These are phyloP conservation scores for Erodium maritimum DNA, from an alignment of 345 rosid species.

Conservation along the genomic window DNA sequence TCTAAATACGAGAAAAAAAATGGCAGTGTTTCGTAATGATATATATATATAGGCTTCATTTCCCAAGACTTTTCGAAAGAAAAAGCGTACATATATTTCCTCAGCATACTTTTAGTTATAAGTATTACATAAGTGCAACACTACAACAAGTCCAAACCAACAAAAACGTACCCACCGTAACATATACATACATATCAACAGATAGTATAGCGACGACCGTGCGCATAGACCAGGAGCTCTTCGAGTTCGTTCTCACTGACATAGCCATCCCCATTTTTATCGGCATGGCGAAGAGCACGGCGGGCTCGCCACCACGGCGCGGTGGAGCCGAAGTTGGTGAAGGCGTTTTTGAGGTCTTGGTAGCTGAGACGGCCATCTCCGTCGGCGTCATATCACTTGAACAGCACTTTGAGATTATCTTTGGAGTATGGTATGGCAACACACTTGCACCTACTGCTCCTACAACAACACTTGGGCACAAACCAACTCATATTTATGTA, in stretches of 20 bases:
- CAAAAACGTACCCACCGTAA: background rate
- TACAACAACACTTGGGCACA: no score
- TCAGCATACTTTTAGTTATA: no score
- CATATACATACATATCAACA: background rate
- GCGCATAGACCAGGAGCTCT: background rate
- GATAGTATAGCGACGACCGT: no score
- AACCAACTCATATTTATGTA: no score
- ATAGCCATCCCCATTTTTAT: background rate
- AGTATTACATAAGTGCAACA: background rate
- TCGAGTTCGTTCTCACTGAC: background rate
- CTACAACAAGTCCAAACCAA: background rate
- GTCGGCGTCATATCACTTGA: constrained; percentile 9
- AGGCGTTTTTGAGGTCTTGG: constrained; percentile 15
- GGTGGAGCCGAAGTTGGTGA: constrained; percentile 6
- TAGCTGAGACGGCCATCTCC: constrained; percentile 14
- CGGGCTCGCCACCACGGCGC: background rate
- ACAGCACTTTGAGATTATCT: constrained; percentile 8
- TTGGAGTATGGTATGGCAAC: background rate
- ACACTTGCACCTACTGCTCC: background rate
- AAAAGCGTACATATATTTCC: no score
- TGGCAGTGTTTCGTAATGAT: no score
- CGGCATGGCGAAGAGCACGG: background rate
- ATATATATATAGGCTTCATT: no score
- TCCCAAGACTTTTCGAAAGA: no score
- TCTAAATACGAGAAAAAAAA: no score